These are phyloP conservation scores for Salix udensis DNA, from an alignment of 345 rosid genomes.

Conservation along the genomic window DNA sequence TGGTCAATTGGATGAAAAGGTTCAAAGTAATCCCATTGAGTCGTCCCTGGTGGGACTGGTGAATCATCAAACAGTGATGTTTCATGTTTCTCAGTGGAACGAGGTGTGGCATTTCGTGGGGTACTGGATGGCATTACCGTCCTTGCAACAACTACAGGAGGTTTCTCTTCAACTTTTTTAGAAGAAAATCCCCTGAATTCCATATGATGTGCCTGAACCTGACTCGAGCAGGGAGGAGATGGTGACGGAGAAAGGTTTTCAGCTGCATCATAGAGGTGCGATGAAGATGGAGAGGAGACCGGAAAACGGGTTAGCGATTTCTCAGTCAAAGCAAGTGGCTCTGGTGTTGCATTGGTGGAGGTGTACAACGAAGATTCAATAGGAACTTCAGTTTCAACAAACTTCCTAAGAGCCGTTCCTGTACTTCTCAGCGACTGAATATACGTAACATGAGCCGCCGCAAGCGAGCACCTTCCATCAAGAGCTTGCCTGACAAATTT, in stretches of 20 bases:
- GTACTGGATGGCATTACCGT: conserved; percentile 53
- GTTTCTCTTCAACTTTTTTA: conserved; percentile 68
- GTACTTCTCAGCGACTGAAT: conserved; percentile 67
- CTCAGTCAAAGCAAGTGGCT: conserved; percentile 55
- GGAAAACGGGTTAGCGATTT: conserved; percentile 61
- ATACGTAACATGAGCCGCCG: conserved; percentile 69
- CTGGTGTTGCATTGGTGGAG: conserved; percentile 77
- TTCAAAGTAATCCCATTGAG: conserved; percentile 88
- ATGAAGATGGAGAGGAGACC: conserved; percentile 54
- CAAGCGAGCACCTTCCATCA: conserved; percentile 84
- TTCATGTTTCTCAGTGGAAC: conserved; percentile 43
- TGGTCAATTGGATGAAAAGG: conserved; percentile 59
- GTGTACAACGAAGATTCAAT: conserved; percentile 69
- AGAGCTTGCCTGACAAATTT: conserved; percentile 82
- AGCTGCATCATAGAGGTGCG: conserved; percentile 43
- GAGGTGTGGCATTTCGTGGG: conserved; percentile 39
- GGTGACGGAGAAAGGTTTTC: conserved; percentile 62
- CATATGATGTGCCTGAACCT: conserved; percentile 59
- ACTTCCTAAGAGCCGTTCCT: conserved; percentile 66
- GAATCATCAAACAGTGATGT: conserved; percentile 48
- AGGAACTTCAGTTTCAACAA: conserved; percentile 76
- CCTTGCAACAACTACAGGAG: conserved; percentile 44
- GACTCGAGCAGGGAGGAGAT: conserved; percentile 50
- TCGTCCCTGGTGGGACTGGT: conserved; percentile 45
- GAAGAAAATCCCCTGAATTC: conserved; percentile 57